Percentiles rank a stretch among this genome's conserved stretches.
phyloP scores from a whole-genome alignment of 805 yeast genomes.

The Pichia thaimueangensis region DNA sequence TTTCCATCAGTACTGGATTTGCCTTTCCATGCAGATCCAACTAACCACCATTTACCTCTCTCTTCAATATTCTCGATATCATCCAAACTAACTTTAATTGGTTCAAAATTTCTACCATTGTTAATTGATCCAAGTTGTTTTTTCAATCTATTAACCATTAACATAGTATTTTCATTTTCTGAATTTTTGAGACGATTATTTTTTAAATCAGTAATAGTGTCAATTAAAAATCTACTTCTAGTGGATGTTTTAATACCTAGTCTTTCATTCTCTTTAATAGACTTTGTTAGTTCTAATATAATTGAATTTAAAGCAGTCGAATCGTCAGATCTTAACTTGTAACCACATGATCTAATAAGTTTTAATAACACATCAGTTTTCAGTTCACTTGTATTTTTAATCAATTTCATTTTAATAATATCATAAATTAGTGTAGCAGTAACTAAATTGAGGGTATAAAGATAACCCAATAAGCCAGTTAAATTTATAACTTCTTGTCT shows the following conservation, averaged over 20 bases:
- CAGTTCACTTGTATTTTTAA: slow-evolving; percentile 47
- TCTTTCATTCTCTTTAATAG: slow-evolving; percentile 34
- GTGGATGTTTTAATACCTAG: slow-evolving; percentile 36
- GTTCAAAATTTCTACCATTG: slow-evolving; percentile 49
- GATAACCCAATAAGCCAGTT: slow-evolving; percentile 65
- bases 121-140: slow-evolving; percentile 54
- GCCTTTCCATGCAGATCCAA: slow-evolving; percentile 98
- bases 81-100: slow-evolving; percentile 74
- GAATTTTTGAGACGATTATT: slow-evolving; percentile 66
- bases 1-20: slow-evolving; percentile 4
- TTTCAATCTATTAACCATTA: slow-evolving; percentile 51
- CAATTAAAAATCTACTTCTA: slow-evolving; percentile 77
- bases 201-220: slow-evolving; percentile 77
- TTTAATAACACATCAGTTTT: slow-evolving; percentile 74
- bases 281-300: slow-evolving; percentile 48
- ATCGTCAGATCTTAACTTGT: slow-evolving; percentile 84
- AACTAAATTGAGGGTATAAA: slow-evolving; percentile 71
- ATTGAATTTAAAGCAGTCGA: slow-evolving; percentile 81
- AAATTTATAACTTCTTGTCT: slow-evolving; percentile 44
- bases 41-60: slow-evolving; percentile 98
- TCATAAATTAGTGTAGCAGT: slow-evolving; percentile 75
- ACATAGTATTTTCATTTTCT: slow-evolving; percentile 46
- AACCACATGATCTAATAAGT: slow-evolving; percentile 70
- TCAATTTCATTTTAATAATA: slow-evolving; percentile 41
- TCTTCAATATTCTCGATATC: slow-evolving; percentile 75